Base-by-base conservation (phyloP, 306 rosid species). In the Parietaria judaica region DNA sequence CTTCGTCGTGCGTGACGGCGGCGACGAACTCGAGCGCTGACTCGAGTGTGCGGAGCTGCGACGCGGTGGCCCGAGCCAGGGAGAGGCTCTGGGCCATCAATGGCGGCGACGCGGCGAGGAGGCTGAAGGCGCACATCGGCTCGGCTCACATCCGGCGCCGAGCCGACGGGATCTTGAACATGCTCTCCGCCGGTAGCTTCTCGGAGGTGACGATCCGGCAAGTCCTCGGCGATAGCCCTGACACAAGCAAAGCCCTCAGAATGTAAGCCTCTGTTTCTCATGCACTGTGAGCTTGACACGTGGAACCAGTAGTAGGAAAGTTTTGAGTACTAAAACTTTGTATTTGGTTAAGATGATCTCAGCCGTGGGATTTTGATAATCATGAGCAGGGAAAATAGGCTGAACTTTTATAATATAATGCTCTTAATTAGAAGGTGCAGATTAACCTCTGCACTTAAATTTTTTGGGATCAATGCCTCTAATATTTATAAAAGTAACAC, bases 241-340 rank as follows among this genome's bases (percentile, higher is more conserved):
- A 92, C 76, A 88, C 96, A 14, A 92, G 99, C 88, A 92, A 88
- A 75, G 96, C 99, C 58, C 94, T 92, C 36, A 73, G 99, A 88
- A 83, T 84, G 99, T 92, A 74, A 79, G 58, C 8, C 14, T 41
- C 60, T 55, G 39, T 34, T 9, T 12, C 14, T 6, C 37, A n/a
- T 8, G 11, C 9, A 5, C 23, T 49, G 14, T 43, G 49, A 12
- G 4, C 52, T 14, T 43, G 66, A 68, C 69, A 50, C 62, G 60
- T 60, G 63, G 37, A 58, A 14, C 45, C 9, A 41, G 1, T 41
- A 41, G 7, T 41, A 41, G 45, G 45, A 41, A 41, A 41, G 45
- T 41, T 41, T 41, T 3, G 45, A 41, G 45, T 41, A 41, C 45
- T 41, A 41, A 0, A 8, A 41, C 31, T 23, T 23, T 23, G 31